phyloP scores from a whole-genome alignment of 495 filamentous ascomycete species.

The Aspergillus incahuasiensis region DNA sequence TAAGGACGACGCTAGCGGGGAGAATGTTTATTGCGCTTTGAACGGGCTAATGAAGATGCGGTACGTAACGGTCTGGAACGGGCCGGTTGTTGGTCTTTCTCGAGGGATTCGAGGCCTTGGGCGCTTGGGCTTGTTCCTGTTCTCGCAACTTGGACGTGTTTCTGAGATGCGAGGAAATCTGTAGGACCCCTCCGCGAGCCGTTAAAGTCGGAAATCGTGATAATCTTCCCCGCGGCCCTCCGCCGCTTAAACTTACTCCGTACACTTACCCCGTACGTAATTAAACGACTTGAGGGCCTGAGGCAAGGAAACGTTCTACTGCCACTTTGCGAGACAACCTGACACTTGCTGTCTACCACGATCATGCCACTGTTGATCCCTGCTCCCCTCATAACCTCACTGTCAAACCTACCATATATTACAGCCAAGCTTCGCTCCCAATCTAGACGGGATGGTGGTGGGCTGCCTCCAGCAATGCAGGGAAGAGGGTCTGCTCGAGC shows the following conservation, averaged over 20 bases:
- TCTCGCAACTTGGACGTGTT: neutral
- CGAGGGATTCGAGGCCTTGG: neutral
- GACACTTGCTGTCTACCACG: neutral
- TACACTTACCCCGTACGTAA: too few relatives aligned
- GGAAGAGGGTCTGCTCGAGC: too few relatives aligned
- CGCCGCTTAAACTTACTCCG: constrained; percentile 1
- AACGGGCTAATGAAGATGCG: constrained; percentile 3
- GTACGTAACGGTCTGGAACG: constrained; percentile 1
- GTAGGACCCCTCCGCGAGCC: neutral
- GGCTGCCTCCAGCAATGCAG: too few relatives aligned
- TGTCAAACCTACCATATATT: too few relatives aligned
- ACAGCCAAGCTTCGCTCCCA: neutral
- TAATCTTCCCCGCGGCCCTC: neutral
- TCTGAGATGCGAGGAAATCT: neutral
- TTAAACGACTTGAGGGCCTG: neutral
- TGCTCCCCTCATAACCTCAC: too few relatives aligned
- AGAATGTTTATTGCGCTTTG: neutral
- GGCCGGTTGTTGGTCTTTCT: neutral
- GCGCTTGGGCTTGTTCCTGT: neutral
- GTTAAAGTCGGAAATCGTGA: neutral
- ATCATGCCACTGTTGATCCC: neutral
- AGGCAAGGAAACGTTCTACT: neutral
- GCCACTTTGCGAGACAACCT: neutral
- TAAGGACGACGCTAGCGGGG: constrained; percentile 2
- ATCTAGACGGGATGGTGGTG: neutral